Evolutionary conservation across 257 asterid genomes (phyloP), one percentile per base, ranked within the genome.

Genomic region (Gardenia jasminoides): DNA sequence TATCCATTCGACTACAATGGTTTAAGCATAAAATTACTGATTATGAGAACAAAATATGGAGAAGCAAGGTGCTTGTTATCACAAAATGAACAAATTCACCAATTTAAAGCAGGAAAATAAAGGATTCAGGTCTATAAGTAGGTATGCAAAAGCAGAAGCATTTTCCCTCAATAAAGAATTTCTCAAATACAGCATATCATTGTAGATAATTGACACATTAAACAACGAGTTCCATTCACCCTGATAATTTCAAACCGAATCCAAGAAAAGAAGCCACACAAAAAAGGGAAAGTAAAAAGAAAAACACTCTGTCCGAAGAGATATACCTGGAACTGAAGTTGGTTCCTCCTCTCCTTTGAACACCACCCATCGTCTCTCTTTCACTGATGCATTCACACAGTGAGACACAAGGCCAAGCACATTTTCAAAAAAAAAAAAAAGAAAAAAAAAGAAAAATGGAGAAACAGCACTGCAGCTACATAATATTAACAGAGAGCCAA

Each of bases 311-410:
- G 50, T 36, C 16, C 33, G 33, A 46, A 48, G 8, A 54, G 46
- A 59, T 82, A 81, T 85, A 95, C 99, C 99, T 6, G 98, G 99
- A 80, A 96, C 61, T 52, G 90, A 83, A 7, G 97, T 96, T 59
- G 99, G 97, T 70, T 93, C 99, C 56, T 88, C 90, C 83, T 93
- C 99, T 80, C 95, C 97, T 90, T 93, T 96, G 84, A 93, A 93
- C 72, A 77, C 76, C 31, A 96, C 97, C 96, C 92, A 92, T 78
- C 97, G 85, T 84, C 92, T 96, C 92, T 90, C 98, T 90, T 96
- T 96, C 94, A 88, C 98, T 95, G 89, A 68, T 69, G 64, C 81
- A 81, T 39, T 74, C 76, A 76, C 75, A 80, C 12, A 67, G 24
- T 79, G 65, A 43, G 41, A 78, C 43, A 79, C 59, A 61, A 77